Conservation (phyloP, 805 yeast genomes). For the Saccharomycopsis vini region DNA sequence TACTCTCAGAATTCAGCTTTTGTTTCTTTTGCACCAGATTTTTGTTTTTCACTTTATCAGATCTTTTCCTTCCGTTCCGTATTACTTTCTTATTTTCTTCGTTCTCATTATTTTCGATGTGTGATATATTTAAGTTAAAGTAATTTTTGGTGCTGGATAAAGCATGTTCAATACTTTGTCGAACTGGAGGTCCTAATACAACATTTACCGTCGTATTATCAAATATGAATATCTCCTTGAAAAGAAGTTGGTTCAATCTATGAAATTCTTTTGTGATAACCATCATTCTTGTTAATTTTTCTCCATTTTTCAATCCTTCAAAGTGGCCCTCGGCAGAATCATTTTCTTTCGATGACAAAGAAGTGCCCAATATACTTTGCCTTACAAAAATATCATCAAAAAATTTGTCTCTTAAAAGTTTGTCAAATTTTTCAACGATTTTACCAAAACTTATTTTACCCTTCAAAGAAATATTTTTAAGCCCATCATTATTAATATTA, state of each 20-base stretch:
- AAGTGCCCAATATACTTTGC: neutral
- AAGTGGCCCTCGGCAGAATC: neutral
- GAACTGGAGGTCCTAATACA: conserved; percentile 7
- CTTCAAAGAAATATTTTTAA: conserved; percentile 4
- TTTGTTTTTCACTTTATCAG: neutral
- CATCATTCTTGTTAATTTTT: neutral
- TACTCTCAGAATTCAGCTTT: neutral
- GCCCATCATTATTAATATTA: conserved; percentile 3
- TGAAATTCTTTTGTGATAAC: neutral
- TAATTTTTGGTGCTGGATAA: conserved; percentile 5
- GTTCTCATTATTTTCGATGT: no score
- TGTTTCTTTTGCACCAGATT: neutral
- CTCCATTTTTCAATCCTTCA: neutral
- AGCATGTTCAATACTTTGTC: conserved; percentile 12
- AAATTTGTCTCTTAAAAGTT: neutral
- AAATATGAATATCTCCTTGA: conserved; percentile 8
- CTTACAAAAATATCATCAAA: conserved; percentile 4
- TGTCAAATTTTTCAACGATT: conserved; percentile 5
- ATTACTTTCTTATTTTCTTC: neutral
- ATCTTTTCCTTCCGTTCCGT: neutral
- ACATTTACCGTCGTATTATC: neutral
- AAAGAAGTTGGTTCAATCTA: neutral
- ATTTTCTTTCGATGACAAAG: no score
- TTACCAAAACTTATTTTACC: conserved; percentile 13
- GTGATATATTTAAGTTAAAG: neutral